Base-by-base conservation (phyloP, 2,329 filamentous ascomycete genomes). In the Ophiostoma quercus region DNA sequence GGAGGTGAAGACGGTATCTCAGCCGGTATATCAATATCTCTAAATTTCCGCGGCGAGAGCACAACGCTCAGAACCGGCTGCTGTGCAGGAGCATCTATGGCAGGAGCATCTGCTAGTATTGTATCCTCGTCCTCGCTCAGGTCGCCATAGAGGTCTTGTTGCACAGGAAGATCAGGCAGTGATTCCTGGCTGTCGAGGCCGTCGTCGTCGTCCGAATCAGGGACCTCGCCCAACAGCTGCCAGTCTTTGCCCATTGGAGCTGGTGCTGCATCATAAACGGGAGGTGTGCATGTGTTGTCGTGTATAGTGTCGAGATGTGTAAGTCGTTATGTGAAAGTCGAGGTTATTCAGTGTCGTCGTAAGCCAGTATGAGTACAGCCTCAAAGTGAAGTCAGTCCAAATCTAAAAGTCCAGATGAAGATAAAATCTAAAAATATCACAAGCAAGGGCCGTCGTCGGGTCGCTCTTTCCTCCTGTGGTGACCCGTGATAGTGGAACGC, bases 201-300 rank as follows among this genome's bases (percentile, higher is more conserved):
- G 3, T 76, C 77, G 76, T 81, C 80, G 74, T 81, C 79, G 74
- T 81, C 80, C 74, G 80, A 81, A 74, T 81, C 79, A 66, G 79
- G 80, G 75, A 81, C 80, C 75, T 79, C 79, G 75, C 80, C 80
- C 77, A 79, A 75, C 76, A 79, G 78, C 78, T 80, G 80, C 80
- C 80, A 81, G 75, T 77, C 79, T 57, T 66, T 68, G 73, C 76
- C 78, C 80, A 81, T 81, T 74, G 73, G 72, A 71, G 63, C 74
- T 70, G 71, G 68, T 70, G 77, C 71, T 74, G 74, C 79, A 80
- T 80, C 72, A 69, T 73, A 60, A 39, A 19, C 7, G 16, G 14
- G 32, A 66, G 9, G 14, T 54, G 25, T 57, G 22, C 69, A 71
- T 70, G 6, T 19, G 34, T 37, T 19, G 25, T 29, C 25, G 25